phyloP scores from a whole-genome alignment of 371 early-diverging fungal species.

The Quaeritorhiza haematococci region DNA sequence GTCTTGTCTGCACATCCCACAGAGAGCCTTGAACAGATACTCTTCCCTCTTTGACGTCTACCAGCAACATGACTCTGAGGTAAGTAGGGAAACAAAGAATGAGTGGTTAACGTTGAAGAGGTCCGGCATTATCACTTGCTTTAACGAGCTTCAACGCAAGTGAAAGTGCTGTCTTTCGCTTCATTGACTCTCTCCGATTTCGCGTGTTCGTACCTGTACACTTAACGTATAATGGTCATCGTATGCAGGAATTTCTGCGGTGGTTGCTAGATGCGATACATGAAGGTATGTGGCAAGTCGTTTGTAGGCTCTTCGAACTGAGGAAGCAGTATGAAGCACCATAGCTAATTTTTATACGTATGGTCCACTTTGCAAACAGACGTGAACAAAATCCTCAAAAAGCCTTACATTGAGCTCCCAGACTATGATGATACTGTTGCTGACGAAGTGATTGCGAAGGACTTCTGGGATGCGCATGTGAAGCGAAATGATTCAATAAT shows the following conservation, averaged over 20 bases:
- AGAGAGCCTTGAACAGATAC: background rate
- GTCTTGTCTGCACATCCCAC: background rate
- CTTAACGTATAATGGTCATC: background rate
- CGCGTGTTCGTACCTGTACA: background rate
- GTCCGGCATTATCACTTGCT: no score
- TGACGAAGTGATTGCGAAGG: slow-evolving; percentile 6
- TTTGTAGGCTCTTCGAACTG: no score
- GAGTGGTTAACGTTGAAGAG: background rate
- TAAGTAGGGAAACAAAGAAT: background rate
- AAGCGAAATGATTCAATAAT: slow-evolving; percentile 4
- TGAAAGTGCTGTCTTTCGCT: background rate
- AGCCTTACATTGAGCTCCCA: slow-evolving; percentile 15
- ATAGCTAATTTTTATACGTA: background rate
- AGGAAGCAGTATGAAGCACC: background rate
- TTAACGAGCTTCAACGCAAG: no score
- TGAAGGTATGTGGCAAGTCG: slow-evolving; percentile 6
- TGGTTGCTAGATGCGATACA: slow-evolving; percentile 5
- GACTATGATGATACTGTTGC: slow-evolving; percentile 9
- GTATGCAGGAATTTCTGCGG: slow-evolving; percentile 9
- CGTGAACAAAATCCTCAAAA: slow-evolving; percentile 9
- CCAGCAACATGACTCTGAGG: slow-evolving; percentile 8
- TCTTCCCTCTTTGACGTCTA: slow-evolving; percentile 4
- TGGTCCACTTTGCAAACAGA: background rate
- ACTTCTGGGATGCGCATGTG: slow-evolving; percentile 15
- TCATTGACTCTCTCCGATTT: background rate